A percentile compares a stretch with the other conserved stretches of the same genome.
Evolutionary conservation across 78 protist genomes (phyloP).

Genomic region (Blattamonas nauphoetae): DNA sequence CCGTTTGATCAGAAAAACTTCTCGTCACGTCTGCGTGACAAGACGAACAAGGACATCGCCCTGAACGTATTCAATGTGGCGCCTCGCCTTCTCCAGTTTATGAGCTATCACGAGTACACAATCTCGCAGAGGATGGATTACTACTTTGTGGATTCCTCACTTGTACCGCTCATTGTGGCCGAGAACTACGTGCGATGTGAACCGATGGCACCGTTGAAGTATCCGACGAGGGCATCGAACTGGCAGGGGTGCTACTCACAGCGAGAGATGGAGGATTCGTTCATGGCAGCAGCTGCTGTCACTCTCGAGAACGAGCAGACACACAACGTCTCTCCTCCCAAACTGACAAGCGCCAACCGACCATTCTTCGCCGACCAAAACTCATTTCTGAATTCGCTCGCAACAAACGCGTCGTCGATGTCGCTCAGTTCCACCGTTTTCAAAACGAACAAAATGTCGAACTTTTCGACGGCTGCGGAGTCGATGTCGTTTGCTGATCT

Average conservation of each 20-base stretch:
- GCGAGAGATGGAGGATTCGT: not conserved
- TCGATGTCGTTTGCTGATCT: slow-evolving; percentile 27
- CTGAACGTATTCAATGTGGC: slow-evolving; percentile 23
- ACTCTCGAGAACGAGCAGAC: not conserved
- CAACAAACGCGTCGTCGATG: not conserved
- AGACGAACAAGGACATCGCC: slow-evolving; percentile 37
- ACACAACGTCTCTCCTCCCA: not conserved
- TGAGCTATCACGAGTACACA: not conserved
- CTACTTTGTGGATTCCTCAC: slow-evolving; percentile 32
- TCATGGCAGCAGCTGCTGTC: not conserved
- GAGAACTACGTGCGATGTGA: not conserved
- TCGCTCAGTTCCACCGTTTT: not conserved
- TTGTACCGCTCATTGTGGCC: slow-evolving; percentile 42
- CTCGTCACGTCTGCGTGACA: not conserved
- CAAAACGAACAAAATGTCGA: not conserved
- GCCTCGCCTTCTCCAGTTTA: not conserved
- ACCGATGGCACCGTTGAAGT: not conserved
- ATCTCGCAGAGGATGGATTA: slow-evolving; percentile 14
- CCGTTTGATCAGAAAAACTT: not conserved
- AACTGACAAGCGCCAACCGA: not conserved
- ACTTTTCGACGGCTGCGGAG: slow-evolving; percentile 18
- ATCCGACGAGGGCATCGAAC: not conserved
- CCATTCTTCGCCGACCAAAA: too few relatives aligned
- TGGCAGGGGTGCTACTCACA: not conserved
- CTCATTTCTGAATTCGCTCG: not conserved